These are phyloP conservation scores for Helotiales sp. DNA, from an alignment of 2,329 filamentous ascomycete genomes.

Conservation along the genomic window DNA sequence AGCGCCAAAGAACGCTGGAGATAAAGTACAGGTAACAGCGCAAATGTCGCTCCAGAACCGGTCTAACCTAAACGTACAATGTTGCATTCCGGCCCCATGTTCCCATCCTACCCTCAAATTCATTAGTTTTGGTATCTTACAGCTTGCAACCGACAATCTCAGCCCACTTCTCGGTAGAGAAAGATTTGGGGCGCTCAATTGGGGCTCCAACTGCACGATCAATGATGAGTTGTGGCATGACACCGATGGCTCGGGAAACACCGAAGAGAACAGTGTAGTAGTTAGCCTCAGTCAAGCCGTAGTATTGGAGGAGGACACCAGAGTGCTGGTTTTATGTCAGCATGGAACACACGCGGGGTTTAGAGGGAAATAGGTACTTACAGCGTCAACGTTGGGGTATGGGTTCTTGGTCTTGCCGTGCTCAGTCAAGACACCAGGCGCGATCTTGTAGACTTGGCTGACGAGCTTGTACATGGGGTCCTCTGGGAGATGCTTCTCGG, in stretches of 20 bases:
- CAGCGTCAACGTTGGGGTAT: conserved; percentile 95
- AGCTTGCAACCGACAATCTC: conserved; percentile 90
- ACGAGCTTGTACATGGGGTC: conserved; percentile 99
- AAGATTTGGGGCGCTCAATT: conserved; percentile 98
- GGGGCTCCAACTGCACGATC: conserved; percentile 96
- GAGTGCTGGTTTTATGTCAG: conserved; percentile 91
- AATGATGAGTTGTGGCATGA: conserved; percentile 98
- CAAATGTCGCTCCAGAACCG: conserved; percentile 23
- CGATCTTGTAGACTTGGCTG: conserved; percentile 99
- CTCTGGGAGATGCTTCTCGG: conserved; percentile 75
- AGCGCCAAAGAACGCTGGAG: conserved; percentile 28
- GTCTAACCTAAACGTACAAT: conserved; percentile 32
- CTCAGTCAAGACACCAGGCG: conserved; percentile 94
- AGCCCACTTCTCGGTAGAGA: conserved; percentile 95
- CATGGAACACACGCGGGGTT: background rate
- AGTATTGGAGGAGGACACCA: conserved; percentile 98
- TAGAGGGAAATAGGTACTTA: conserved; percentile 8
- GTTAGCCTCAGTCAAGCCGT: conserved; percentile 97
- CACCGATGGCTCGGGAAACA: conserved; percentile 96
- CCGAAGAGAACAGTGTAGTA: conserved; percentile 99
- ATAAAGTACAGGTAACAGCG: conserved; percentile 37
- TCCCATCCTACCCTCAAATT: conserved; percentile 1
- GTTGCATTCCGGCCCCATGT: background rate
- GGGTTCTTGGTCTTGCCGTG: conserved; percentile 99
- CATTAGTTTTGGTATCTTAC: conserved; percentile 53